Conservation (phyloP, 2,329 filamentous ascomycete species). For the Curvularia lunata region DNA sequence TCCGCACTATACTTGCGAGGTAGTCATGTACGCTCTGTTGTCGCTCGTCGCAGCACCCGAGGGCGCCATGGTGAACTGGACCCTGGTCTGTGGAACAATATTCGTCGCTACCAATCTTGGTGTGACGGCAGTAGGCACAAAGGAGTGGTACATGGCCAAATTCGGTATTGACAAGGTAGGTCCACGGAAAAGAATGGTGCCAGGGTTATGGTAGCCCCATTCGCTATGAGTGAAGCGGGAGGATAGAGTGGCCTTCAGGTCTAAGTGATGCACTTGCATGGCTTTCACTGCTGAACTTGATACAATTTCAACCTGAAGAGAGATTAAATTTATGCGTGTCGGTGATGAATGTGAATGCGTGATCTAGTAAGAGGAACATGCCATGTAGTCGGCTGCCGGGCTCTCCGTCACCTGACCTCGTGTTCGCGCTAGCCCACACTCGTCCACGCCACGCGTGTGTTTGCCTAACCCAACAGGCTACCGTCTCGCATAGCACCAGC, state of each 20-base stretch:
- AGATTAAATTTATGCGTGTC: background rate
- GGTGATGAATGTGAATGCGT: background rate
- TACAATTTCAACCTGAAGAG: background rate
- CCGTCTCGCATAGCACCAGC: background rate
- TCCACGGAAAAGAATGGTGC: slow-evolving; percentile 41
- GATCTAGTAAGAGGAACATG: background rate
- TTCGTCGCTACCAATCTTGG: slow-evolving; percentile 84
- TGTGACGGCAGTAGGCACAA: slow-evolving; percentile 78
- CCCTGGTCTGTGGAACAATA: slow-evolving; percentile 70
- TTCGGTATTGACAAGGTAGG: slow-evolving; percentile 43
- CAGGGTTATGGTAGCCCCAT: slow-evolving; percentile 40
- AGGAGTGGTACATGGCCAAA: slow-evolving; percentile 58
- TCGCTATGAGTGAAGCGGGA: background rate
- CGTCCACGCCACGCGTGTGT: slow-evolving; percentile 5
- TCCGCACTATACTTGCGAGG: slow-evolving; percentile 92
- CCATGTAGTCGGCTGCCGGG: background rate
- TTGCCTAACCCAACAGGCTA: slow-evolving; percentile 17
- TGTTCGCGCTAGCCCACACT: slow-evolving; percentile 2
- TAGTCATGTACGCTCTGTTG: slow-evolving; percentile 80
- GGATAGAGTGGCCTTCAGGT: background rate
- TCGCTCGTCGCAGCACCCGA: slow-evolving; percentile 74
- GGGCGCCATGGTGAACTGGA: slow-evolving; percentile 71
- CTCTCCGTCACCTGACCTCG: slow-evolving; percentile 7
- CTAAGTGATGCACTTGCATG: background rate
- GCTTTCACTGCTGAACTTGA: background rate